These are phyloP conservation scores for Volvariella volvacea DNA, from an alignment of 1,284 basidiomycete species.

Conservation along the genomic window DNA sequence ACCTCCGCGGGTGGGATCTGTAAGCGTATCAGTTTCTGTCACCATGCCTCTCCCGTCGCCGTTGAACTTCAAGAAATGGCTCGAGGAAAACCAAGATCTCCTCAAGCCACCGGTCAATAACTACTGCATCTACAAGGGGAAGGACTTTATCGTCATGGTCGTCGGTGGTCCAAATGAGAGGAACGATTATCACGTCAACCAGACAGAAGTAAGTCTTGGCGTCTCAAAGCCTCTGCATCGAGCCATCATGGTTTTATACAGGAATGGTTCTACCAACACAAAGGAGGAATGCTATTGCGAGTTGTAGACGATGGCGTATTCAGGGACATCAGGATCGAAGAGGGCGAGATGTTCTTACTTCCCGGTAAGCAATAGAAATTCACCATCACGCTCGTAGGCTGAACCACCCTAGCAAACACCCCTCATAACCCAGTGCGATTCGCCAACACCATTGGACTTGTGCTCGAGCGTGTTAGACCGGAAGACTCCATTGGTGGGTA, in stretches of 20 bases:
- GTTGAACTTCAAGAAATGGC: conserved; percentile 84
- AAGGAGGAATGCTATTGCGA: conserved; percentile 84
- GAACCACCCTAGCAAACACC: conserved; percentile 63
- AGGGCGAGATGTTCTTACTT: conserved; percentile 95
- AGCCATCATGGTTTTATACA: conserved; percentile 18
- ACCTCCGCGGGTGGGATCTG: too few relatives aligned
- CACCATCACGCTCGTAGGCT: too few relatives aligned
- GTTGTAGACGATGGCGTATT: conserved; percentile 86
- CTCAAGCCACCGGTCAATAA: conserved; percentile 90
- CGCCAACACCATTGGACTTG: conserved; percentile 89
- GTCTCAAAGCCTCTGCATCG: not conserved
- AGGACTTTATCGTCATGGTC: conserved; percentile 86
- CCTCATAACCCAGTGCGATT: conserved; percentile 94
- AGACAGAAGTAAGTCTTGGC: conserved; percentile 64
- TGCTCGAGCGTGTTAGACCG: conserved; percentile 87
- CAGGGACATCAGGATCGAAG: conserved; percentile 82
- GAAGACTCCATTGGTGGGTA: conserved; percentile 46
- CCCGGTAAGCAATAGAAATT: conserved; percentile 51
- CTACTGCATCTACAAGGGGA: conserved; percentile 80
- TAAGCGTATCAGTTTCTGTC: too few relatives aligned
- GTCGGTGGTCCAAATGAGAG: conserved; percentile 91
- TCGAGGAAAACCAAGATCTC: conserved; percentile 70
- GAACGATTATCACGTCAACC: conserved; percentile 90
- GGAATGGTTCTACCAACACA: conserved; percentile 97
- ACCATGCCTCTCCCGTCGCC: conserved; percentile 38